A percentile compares a stretch with the other conserved stretches of the same genome.
phyloP scores from a whole-genome alignment of 2,329 filamentous ascomycete species.

The Pseudogymnoascus sp. region DNA sequence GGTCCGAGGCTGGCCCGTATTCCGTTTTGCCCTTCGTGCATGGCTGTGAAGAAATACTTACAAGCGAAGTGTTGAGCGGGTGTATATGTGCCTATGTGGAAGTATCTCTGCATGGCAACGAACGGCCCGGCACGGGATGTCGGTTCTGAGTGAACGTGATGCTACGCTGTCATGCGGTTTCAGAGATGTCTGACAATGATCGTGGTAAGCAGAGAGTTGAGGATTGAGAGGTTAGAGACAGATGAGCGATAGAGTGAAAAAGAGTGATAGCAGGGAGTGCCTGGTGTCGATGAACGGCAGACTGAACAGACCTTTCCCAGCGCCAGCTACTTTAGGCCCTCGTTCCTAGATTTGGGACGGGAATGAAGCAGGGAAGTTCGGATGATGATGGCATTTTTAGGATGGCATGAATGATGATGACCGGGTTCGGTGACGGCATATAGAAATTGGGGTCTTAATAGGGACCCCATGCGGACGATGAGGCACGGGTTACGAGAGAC shows the following conservation, averaged over 20 bases:
- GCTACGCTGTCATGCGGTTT: not conserved
- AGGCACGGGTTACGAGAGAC: not conserved
- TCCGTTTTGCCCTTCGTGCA: not conserved
- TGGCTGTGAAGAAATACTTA: not conserved
- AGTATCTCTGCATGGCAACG: not conserved
- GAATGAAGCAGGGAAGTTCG: not conserved
- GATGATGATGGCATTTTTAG: not conserved
- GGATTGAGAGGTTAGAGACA: not conserved
- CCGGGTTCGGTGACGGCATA: not conserved
- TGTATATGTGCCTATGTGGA: not conserved
- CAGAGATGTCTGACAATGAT: not conserved
- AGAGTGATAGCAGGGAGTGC: not conserved
- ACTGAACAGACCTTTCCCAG: not conserved
- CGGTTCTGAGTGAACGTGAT: not conserved
- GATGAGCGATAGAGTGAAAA: not conserved
- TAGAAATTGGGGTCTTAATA: not conserved
- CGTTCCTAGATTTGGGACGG: not conserved
- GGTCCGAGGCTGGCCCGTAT: not conserved
- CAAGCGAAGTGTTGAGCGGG: not conserved
- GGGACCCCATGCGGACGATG: not conserved
- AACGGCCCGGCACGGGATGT: not conserved
- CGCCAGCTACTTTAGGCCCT: not conserved
- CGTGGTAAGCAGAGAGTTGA: not conserved
- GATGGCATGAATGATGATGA: not conserved
- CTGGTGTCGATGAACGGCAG: not conserved